A percentile compares a stretch with the other conserved stretches of the same genome.
These are phyloP conservation scores for Jatropha podagrica DNA, from an alignment of 441 rosid species.

Conservation along the genomic window DNA sequence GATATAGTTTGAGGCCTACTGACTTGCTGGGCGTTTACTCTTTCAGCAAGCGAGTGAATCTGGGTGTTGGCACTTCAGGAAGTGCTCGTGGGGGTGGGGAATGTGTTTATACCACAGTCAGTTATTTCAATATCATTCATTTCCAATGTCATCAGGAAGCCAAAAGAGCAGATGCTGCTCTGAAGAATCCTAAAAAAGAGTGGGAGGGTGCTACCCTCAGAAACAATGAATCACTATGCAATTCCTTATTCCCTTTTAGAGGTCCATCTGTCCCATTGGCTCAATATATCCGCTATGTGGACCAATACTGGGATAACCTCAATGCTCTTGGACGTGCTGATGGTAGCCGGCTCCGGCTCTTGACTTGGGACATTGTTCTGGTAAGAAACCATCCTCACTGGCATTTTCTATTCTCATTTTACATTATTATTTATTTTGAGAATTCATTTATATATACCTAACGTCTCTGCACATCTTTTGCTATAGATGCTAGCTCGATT, in stretches of 20 bases:
- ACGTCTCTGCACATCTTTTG: not conserved
- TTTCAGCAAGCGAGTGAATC: slow-evolving; percentile 94
- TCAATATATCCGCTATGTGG: slow-evolving; percentile 87
- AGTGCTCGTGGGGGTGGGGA: slow-evolving; percentile 99
- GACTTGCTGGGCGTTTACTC: slow-evolving; percentile 95
- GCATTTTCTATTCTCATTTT: not conserved
- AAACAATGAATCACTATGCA: slow-evolving; percentile 98
- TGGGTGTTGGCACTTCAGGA: slow-evolving; percentile 94
- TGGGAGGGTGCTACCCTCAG: slow-evolving; percentile 99
- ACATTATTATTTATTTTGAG: not conserved
- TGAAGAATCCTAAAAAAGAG: slow-evolving; percentile 98
- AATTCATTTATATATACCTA: not conserved
- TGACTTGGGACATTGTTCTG: slow-evolving; percentile 98
- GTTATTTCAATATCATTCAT: slow-evolving; percentile 95
- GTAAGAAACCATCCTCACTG: slow-evolving; percentile 34
- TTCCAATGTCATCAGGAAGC: slow-evolving; percentile 99
- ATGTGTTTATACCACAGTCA: slow-evolving; percentile 98
- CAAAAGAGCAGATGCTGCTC: slow-evolving; percentile 97
- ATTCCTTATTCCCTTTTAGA: slow-evolving; percentile 93
- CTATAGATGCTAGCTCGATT: slow-evolving; percentile 98
- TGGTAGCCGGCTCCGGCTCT: slow-evolving; percentile 90
- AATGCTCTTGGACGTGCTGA: slow-evolving; percentile 97
- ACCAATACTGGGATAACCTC: slow-evolving; percentile 99
- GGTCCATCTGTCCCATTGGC: slow-evolving; percentile 85
- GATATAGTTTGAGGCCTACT: slow-evolving; percentile 95